Conservation (phyloP, 164 flowering plant genomes). For the Vitis riparia region DNA sequence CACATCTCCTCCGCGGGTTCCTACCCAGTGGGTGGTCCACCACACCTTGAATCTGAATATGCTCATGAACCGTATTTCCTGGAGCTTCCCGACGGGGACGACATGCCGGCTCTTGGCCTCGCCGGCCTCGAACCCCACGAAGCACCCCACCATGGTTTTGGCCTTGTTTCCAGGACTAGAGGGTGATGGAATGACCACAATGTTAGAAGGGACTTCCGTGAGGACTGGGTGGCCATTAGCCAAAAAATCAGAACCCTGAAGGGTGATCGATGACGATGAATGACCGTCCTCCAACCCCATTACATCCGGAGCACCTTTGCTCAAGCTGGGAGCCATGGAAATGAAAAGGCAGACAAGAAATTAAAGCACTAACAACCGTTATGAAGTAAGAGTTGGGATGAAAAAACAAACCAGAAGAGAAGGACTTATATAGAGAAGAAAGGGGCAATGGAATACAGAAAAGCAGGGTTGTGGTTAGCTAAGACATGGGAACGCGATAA, state of each 20-base stretch:
- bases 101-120: conserved; percentile 44
- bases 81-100: conserved; percentile 53
- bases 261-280: conserved; percentile 16
- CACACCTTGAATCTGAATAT: conserved; percentile 82
- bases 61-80: conserved; percentile 58
- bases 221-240: conserved; percentile 43
- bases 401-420: too few relatives aligned
- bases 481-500: too few relatives aligned
- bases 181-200: conserved; percentile 27
- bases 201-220: conserved; percentile 38
- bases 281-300: conserved; percentile 12
- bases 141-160: conserved; percentile 38
- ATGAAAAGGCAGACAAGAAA: not conserved
- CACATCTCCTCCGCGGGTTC: conserved; percentile 50
- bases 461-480: too few relatives aligned
- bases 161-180: conserved; percentile 4
- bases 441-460: too few relatives aligned
- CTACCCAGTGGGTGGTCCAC: conserved; percentile 86
- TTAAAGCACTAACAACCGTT: too few relatives aligned
- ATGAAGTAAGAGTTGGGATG: too few relatives aligned
- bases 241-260: conserved; percentile 27
- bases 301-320: conserved; percentile 18
- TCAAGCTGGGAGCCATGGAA: conserved; percentile 50
- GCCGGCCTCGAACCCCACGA: conserved; percentile 54
- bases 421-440: too few relatives aligned